Base-by-base conservation (phyloP, 1,139 yeast species). In the Candida sp. region DNA sequence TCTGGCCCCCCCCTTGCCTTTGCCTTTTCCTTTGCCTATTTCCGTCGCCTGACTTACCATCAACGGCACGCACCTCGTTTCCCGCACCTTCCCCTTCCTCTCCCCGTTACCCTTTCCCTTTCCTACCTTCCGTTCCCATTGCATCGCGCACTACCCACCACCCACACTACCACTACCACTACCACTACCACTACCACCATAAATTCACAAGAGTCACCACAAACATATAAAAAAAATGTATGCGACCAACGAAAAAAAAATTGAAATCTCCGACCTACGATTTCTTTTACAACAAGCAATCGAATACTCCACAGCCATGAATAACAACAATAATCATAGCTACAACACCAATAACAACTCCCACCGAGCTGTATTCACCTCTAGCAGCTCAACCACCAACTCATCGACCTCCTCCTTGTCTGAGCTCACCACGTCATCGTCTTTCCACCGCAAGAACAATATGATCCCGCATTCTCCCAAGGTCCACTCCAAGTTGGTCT, bases 401-500 rank as follows among this genome's bases (percentile, higher is more conserved):
- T 45, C 47, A 11, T 32, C 53, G 9, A 42, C 22, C 23, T 23
- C 43, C 7, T 44, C 49, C 23, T 38, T 38, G 12, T 38, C 41
- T 25, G 41, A 32, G 23, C 37, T 31, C 30, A 31, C 27, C 6
- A 25, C 46, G 3, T 35, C 47, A 5, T 35, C 52, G 26, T 34
- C 47, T 34, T 38, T 42, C 58, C 57, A 22, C 5, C 41, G 41
- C 6, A 38, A 38, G 12, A 38, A 25, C 12, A 25, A 38, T 38
- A 9, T 23, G 5, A n/a, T 38, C 12, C 12, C 41, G 8, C 41
- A 38, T 12, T 34, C 37, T 25, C 77, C 78, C n/a, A 62, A 61
- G 53, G 69, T 74, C 41, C 79, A 74, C 53, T 68, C 63, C 50
- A 73, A 73, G 49, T 61, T 74, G 41, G 65, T 67, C 51, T 63